Conservation (phyloP, 805 yeast species). For the Starmerella floris region DNA sequence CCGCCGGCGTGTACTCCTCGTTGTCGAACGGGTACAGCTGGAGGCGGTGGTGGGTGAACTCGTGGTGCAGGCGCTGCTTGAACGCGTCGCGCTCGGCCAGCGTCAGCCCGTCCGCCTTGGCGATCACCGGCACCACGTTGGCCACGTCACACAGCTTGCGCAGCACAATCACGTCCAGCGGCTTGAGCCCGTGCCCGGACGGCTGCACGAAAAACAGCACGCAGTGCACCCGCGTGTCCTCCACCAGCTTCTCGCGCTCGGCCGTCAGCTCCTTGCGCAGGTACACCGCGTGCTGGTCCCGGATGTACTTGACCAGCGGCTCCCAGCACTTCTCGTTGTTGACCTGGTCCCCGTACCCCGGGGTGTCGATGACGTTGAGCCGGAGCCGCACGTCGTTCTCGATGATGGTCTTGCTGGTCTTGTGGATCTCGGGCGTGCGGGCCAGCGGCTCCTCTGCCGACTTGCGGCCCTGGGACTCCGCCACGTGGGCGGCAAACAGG, state of each 20-base stretch:
- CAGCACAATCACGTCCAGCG: constrained; percentile 69
- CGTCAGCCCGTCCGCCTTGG: constrained; percentile 83
- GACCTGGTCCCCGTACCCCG: constrained; percentile 95
- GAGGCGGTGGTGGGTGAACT: constrained; percentile 58
- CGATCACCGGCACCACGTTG: constrained; percentile 90
- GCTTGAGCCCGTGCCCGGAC: constrained; percentile 69
- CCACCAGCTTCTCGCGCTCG: constrained; percentile 68
- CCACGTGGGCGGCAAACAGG: constrained; percentile 68
- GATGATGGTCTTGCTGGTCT: constrained; percentile 36
- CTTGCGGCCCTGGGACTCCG: constrained; percentile 61
- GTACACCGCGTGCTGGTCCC: constrained; percentile 86
- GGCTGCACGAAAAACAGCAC: constrained; percentile 85
- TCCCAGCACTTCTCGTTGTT: constrained; percentile 95
- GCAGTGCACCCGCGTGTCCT: constrained; percentile 87
- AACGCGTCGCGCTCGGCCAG: constrained; percentile 67
- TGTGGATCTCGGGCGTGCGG: constrained; percentile 68
- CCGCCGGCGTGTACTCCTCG: constrained; percentile 37
- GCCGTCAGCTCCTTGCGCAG: constrained; percentile 91
- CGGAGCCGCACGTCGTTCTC: constrained; percentile 83
- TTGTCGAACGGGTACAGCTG: constrained; percentile 63
- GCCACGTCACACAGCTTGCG: constrained; percentile 77
- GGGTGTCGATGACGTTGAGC: constrained; percentile 86
- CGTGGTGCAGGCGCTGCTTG: constrained; percentile 60
- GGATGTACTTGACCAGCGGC: constrained; percentile 82
- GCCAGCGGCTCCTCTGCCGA: constrained; percentile 57